Conservation (phyloP, 208 protist species). For the Naegleria gruberi region DNA sequence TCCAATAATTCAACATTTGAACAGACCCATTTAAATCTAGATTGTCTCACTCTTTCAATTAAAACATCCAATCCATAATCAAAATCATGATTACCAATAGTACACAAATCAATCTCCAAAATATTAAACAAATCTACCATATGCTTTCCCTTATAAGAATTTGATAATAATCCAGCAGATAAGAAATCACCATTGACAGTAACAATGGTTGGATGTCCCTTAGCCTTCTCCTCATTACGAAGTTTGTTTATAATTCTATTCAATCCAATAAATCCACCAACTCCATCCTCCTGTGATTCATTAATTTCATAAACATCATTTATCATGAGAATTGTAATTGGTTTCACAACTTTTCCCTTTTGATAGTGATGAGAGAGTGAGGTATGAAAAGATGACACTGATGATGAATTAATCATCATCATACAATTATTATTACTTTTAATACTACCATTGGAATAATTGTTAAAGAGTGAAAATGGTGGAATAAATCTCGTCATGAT, state of each 20-base stretch:
- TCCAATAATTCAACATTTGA: not conserved
- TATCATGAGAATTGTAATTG: not conserved
- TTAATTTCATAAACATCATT: constrained; percentile 11
- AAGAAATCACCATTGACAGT: not conserved
- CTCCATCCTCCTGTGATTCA: not conserved
- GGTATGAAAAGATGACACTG: too few species aligned
- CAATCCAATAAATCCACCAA: not conserved
- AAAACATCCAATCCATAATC: not conserved
- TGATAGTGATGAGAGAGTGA: too few species aligned
- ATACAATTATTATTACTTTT: too few species aligned
- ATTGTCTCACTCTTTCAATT: not conserved
- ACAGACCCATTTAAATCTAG: not conserved
- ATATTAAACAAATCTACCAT: constrained; percentile 4
- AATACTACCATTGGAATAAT: too few species aligned
- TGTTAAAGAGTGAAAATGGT: too few species aligned
- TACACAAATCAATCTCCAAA: not conserved
- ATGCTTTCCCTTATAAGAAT: not conserved
- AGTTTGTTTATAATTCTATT: not conserved
- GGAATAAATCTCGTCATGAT: too few species aligned
- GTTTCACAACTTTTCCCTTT: not conserved
- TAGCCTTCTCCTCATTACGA: not conserved
- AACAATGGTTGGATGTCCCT: not conserved
- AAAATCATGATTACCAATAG: constrained; percentile 5
- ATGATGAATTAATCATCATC: too few species aligned
- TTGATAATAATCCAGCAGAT: not conserved